Base-by-base conservation (phyloP, 768 basidiomycete genomes). In the Leccinum subgranulosum region DNA sequence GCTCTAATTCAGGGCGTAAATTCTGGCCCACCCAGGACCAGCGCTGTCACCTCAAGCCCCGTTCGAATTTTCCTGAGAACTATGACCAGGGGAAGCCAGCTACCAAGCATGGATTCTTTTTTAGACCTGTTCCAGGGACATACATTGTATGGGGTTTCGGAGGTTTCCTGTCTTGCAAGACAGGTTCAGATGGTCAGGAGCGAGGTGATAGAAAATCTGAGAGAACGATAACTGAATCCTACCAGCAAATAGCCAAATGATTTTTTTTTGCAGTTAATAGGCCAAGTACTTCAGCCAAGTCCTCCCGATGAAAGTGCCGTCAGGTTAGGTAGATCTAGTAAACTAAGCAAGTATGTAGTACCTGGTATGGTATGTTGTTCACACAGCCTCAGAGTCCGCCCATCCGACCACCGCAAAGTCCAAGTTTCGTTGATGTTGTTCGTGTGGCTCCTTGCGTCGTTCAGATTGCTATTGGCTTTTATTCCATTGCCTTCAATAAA, bases 391-490 rank as follows among this genome's bases (percentile, higher is more conserved):
- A 12, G 29, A 29, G 29, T 31, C 21, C 12, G 11, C 14, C 12
- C 43, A 19, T 46, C 21, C 21, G 21, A 23, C 12, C 9, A 3
- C 11, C 17, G 11, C 19, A 21, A 23, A 46, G 12, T 4, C 0
- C 21, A 46, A 46, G 21, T 46, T 46, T 46, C 45, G 45, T 23
- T 23, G 21, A 46, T 46, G 45, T 57, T 43, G 51, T 55, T 58
- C 36, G 76, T 84, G 54, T 72, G 74, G 17, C 65, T 72, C 15
- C 73, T 88, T 31, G 76, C 79, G 36, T 74, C 69, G 27, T 73
- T 76, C 36, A 76, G 88, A 59, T 67, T 87, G 25, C 69, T 81
- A 17, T 75, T 92, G 46, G 78, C 83, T 0, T 72, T 80, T 12
- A 75, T 81, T 3, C 77, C 79, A 11, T 63, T 87, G 3, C 79